Percentiles rank a stretch among this genome's conserved stretches.
These are phyloP conservation scores for Sarocladiaceae sp. DNA, from an alignment of 2,329 filamentous ascomycete genomes.

Conservation along the genomic window DNA sequence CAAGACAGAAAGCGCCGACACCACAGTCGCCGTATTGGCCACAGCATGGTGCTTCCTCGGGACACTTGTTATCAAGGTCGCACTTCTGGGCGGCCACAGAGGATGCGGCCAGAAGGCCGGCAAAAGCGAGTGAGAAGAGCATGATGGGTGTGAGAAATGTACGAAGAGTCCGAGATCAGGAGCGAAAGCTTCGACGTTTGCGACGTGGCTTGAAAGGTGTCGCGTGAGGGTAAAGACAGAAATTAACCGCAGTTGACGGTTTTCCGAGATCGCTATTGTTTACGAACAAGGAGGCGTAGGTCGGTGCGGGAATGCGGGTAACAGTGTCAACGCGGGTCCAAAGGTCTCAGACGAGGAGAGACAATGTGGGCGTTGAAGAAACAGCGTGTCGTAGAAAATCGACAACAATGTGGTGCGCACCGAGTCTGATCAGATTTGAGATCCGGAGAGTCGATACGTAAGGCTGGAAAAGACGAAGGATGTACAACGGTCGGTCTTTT, in stretches of 20 bases:
- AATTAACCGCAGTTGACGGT: not conserved
- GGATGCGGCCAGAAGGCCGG: slow-evolving; percentile 25
- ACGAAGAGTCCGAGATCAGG: not conserved
- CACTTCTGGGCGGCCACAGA: slow-evolving; percentile 33
- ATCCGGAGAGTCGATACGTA: too few relatives aligned
- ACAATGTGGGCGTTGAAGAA: not conserved
- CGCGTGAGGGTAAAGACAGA: slow-evolving; percentile 7
- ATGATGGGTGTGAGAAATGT: slow-evolving; percentile 18
- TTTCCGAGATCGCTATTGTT: slow-evolving; percentile 1
- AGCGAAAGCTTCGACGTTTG: too few relatives aligned
- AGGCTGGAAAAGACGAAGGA: too few relatives aligned
- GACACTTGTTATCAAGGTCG: slow-evolving; percentile 54
- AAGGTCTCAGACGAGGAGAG: slow-evolving; percentile 1
- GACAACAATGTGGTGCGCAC: too few relatives aligned
- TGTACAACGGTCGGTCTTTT: too few relatives aligned
- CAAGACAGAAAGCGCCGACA: slow-evolving; percentile 89
- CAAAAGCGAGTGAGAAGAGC: slow-evolving; percentile 24
- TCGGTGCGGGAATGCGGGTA: slow-evolving; percentile 4
- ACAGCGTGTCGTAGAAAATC: too few relatives aligned
- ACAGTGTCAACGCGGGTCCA: slow-evolving; percentile 5
- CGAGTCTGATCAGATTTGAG: too few relatives aligned
- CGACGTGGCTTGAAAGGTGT: too few relatives aligned
- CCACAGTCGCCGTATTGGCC: slow-evolving; percentile 90
- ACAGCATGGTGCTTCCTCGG: slow-evolving; percentile 67
- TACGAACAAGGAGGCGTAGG: not conserved